Base-by-base conservation (phyloP, 169 alveolate genomes). In the Babesia bigemina region DNA sequence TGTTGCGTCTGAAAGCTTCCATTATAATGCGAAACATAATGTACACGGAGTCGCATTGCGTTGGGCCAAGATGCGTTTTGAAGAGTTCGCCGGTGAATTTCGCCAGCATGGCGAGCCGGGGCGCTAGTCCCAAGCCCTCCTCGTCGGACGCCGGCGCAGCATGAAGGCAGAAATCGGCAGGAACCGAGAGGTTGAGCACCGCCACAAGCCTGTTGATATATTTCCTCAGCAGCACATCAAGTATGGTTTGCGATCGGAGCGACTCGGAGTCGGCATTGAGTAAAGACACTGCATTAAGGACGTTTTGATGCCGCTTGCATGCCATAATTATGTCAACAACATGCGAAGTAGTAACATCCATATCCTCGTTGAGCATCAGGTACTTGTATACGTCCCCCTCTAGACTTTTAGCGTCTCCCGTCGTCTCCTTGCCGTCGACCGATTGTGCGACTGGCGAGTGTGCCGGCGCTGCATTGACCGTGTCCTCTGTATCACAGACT, bases 1-100 rank as follows among this genome's bases (percentile, higher is more conserved):
- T 33, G 48, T 66, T 59, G 24, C 63, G 17, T 74, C 66, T 60
- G 55, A 81, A 26, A 36, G 77, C 79, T 76, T 81, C 88, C 17
- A 81, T 60, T 16, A 81, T 39, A 2, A 74, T 63, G 49, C 76
- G 36, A 55, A 81, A 72, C n/a, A 81, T 19, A 47, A 81, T n/a
- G 69, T 81, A 81, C 14, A 81, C 57, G 0, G 88, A 81, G 67
- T 81, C 88, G 47, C 75, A 63, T 47, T 81, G 88, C 48, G 55
- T 63, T 19, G 70, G 36, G 50, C n/a, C 47, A 17, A 81, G 59
- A 73, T 72, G 88, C 53, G 62, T 44, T 28, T 67, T 44, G 39
- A 81, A n/a, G 49, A 81, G 57, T 4, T 58, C 47, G 24, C 84
- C 75, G 16, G 75, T 29, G 52, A 81, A 81, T 11, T 28, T 63